Evolutionary conservation across 805 yeast genomes (phyloP).

Genomic region (Ogataea haglerorum): DNA sequence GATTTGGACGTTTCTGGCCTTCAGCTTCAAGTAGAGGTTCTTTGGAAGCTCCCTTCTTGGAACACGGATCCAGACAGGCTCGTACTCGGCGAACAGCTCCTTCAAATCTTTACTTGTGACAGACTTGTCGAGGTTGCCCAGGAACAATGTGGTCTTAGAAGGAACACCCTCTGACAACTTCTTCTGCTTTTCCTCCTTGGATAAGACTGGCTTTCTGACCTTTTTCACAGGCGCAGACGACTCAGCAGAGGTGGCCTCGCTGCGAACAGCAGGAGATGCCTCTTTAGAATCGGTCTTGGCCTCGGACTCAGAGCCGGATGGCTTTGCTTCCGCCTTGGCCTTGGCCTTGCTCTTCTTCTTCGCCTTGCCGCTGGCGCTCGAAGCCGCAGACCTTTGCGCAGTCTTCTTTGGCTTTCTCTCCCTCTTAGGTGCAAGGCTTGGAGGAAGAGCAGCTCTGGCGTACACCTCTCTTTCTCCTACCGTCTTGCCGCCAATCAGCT

Average conservation of each 20-base stretch:
- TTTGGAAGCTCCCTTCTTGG: conserved; percentile 50
- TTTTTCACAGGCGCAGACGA: conserved; percentile 6
- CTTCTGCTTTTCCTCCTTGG: conserved; percentile 30
- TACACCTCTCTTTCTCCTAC: conserved; percentile 40
- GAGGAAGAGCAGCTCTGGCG: conserved; percentile 49
- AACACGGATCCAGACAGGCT: conserved; percentile 56
- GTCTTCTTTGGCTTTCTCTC: conserved; percentile 28
- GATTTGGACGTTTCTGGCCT: conserved; percentile 43
- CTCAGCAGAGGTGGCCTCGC: conserved; percentile 9
- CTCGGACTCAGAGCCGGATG: conserved; percentile 7
- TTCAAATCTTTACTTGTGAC: conserved; percentile 45
- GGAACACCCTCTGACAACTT: conserved; percentile 47
- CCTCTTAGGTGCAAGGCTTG: conserved; percentile 18
- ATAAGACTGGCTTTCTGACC: conserved; percentile 16
- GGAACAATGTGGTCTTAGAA: conserved; percentile 57
- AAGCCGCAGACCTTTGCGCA: conserved; percentile 6
- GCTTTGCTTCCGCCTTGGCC: conserved; percentile 2
- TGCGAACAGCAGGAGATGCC: conserved; percentile 10
- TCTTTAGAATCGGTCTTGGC: conserved; percentile 10
- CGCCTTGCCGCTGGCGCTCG: conserved; percentile 6
- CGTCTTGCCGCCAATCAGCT: conserved; percentile 28
- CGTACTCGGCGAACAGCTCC: conserved; percentile 44
- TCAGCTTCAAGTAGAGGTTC: conserved; percentile 40
- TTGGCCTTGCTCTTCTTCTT: conserved; percentile 5
- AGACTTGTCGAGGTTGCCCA: conserved; percentile 55